Evolutionary conservation across 2,329 filamentous ascomycete genomes (phyloP), one percentile per base, ranked within the genome.

Genomic region (Akanthomyces muscarius): DNA sequence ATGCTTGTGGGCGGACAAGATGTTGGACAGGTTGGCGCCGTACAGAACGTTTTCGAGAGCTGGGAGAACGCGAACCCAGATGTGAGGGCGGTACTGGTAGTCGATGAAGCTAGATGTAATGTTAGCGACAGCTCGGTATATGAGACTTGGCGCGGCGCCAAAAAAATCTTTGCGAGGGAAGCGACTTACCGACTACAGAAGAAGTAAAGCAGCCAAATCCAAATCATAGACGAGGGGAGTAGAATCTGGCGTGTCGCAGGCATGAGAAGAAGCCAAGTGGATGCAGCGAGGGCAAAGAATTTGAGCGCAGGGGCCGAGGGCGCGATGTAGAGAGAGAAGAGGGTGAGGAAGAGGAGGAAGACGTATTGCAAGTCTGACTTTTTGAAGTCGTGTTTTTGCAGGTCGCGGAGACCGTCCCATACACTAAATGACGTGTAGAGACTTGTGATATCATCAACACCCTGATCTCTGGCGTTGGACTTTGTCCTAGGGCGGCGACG

Each of bases 1-100:
- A 75, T 90, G 88, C 71, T 94, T 91, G 78, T 97, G 91, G 52
- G 91, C 91, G 16, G 93, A 96, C 61, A 98, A 85, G 71, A 97
- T 96, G 76, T 97, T 97, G 79, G 92, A 96, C 63, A 97, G 83
- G 77, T 97, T 97, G 66, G 93, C 92, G 69, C 94, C 94, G 73
- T 97, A 98, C 41, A 98, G 83, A 66, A 98, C 95, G 76, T 98
- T 97, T 78, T 98, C 94, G 67, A 98, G 85, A 21, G 94, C 92
- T 5, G 94, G 94, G 42, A 98, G 84, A 33, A 98, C 92, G 71
- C 93, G 92, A 68, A 97, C 94, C 91, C 92, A 97, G 71, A 97
- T 97, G 66, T 92, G 89, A 64, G 93, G 93, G 68, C 94, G 88
- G 79, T 92, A 95, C 72, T 94, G 90, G 68, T 87, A 85, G 44